phyloP scores from a whole-genome alignment of 345 rosid genomes.

The Eucalyptus curtisii region DNA sequence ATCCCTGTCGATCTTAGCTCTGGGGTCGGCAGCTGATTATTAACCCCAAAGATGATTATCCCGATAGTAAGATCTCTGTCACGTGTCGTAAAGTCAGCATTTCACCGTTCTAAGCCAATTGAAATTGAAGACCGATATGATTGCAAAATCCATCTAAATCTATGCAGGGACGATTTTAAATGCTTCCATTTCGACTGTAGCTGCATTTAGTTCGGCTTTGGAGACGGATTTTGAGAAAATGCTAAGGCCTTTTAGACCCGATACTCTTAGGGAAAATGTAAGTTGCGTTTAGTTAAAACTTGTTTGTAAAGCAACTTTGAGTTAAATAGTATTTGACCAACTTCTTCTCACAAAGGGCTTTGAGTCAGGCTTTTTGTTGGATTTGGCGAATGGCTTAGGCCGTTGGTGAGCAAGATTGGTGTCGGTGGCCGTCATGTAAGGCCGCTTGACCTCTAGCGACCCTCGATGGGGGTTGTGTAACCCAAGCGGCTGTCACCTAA shows the following conservation, averaged over 20 bases:
- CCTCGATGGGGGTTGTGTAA: accelerated
- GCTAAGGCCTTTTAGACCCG: neutral
- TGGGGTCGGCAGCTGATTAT: neutral
- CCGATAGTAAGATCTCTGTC: neutral
- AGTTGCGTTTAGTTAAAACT: too few species aligned
- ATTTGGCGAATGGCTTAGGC: too few species aligned
- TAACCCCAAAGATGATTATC: too few species aligned
- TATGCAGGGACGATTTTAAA: too few species aligned
- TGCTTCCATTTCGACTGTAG: neutral
- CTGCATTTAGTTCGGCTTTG: too few species aligned
- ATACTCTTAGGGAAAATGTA: accelerated
- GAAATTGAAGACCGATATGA: neutral
- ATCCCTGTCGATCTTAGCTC: neutral
- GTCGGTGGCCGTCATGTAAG: neutral
- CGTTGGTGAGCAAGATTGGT: accelerated
- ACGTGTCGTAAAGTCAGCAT: too few species aligned
- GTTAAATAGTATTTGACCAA: too few species aligned
- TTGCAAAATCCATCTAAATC: neutral
- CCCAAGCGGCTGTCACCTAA: accelerated
- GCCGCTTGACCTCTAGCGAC: too few species aligned
- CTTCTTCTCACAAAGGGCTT: neutral
- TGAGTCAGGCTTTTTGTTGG: too few species aligned
- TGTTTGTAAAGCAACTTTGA: accelerated
- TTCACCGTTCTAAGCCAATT: too few species aligned
- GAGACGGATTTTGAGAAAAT: neutral